Conservation (phyloP, 2,329 filamentous ascomycete genomes). For the Ophiostoma ips region DNA sequence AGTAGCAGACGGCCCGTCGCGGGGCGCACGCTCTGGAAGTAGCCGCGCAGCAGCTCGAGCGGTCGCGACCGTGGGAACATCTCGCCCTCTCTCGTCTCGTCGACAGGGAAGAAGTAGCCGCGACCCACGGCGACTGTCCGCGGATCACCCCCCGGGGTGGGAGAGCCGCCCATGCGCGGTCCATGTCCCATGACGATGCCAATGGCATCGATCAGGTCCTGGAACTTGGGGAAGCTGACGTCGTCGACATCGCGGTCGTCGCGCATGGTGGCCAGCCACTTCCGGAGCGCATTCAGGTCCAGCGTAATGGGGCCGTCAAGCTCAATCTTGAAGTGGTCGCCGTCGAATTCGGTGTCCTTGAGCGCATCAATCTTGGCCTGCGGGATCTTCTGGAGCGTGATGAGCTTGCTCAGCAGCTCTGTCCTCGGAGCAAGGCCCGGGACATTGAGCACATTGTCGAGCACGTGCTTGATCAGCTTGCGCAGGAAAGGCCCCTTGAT, state of each 20-base stretch:
- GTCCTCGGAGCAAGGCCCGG: slow-evolving; percentile 16
- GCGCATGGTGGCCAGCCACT: slow-evolving; percentile 30
- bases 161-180: slow-evolving; percentile 24
- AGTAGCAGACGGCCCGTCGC: slow-evolving; percentile 39
- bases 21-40: slow-evolving; percentile 40
- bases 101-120: slow-evolving; percentile 35
- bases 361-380: slow-evolving; percentile 3
- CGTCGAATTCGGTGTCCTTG: slow-evolving; percentile 7
- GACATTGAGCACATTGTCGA: slow-evolving; percentile 23
- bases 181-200: slow-evolving; percentile 35
- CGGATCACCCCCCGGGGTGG: neutral
- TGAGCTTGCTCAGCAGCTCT: slow-evolving; percentile 13
- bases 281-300: slow-evolving; percentile 26
- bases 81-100: slow-evolving; percentile 16
- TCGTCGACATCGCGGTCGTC: slow-evolving; percentile 23
- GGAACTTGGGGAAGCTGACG: slow-evolving; percentile 32
- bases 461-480: slow-evolving; percentile 9
- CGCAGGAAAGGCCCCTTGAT: slow-evolving; percentile 12
- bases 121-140: slow-evolving; percentile 26
- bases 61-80: slow-evolving; percentile 17
- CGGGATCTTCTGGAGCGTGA: slow-evolving; percentile 8
- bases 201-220: slow-evolving; percentile 35
- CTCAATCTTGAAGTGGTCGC: slow-evolving; percentile 20
- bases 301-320: slow-evolving; percentile 30
- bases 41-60: slow-evolving; percentile 32